These are phyloP conservation scores for Xenosphaeropsis pyriputrescens DNA, from an alignment of 2,329 filamentous ascomycete genomes.

Conservation along the genomic window DNA sequence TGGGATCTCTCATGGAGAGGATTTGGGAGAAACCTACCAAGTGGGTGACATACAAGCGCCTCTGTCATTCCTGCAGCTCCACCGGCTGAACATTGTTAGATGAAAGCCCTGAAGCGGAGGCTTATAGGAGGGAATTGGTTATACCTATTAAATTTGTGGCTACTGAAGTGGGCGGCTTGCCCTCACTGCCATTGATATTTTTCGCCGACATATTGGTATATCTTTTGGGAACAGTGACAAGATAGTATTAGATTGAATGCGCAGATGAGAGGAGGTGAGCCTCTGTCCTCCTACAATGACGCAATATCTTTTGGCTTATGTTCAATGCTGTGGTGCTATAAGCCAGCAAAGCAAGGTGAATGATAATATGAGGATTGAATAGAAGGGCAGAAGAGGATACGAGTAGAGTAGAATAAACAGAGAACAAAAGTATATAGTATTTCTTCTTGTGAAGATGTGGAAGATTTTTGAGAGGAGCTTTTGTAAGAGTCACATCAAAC, in stretches of 20 bases:
- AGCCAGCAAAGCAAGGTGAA: neutral
- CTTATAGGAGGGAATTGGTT: constrained; percentile 5
- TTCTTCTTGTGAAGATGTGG: neutral
- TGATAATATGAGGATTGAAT: neutral
- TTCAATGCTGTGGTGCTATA: neutral
- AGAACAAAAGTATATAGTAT: neutral
- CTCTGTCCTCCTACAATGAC: neutral
- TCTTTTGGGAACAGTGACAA: neutral
- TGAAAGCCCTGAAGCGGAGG: constrained; percentile 2
- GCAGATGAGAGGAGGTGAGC: neutral
- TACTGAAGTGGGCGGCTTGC: constrained; percentile 66
- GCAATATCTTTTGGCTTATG: neutral
- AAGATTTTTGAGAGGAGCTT: neutral
- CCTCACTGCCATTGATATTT: constrained; percentile 35
- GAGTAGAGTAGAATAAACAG: neutral
- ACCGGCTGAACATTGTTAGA: constrained; percentile 46
- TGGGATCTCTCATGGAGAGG: constrained; percentile 9
- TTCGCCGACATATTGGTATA: constrained; percentile 39
- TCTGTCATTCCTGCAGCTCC: constrained; percentile 99
- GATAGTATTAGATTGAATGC: neutral
- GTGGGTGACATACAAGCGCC: constrained; percentile 85
- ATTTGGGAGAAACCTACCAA: constrained; percentile 40
- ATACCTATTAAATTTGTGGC: constrained; percentile 85
- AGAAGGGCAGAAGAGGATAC: neutral
- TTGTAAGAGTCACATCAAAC: neutral